Base-by-base conservation (phyloP, 106 monocot genomes). In the Phalaenopsis equestris region DNA sequence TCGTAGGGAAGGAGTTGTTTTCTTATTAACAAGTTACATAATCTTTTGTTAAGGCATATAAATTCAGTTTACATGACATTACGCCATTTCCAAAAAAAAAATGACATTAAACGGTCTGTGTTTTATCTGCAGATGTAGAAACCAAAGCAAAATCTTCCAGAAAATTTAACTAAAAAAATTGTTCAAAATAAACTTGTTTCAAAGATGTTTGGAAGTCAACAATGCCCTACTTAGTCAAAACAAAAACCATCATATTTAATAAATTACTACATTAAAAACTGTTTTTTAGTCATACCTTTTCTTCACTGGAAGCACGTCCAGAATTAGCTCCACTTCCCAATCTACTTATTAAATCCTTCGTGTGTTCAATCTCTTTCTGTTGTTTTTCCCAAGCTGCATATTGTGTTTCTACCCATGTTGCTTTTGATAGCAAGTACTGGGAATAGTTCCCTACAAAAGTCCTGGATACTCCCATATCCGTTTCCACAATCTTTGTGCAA, bases 281-380 rank as follows among this genome's bases (percentile, higher is more conserved):
- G 30, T 23, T 74, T 42, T 74, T 48, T 11, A 76, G 12, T 23
- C 49, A 38, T 85, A 94, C 99, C 91, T 99, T 99, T 83, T 91
- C 93, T 87, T 99, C 95, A 90, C 89, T 93, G 37, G 99, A 99
- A 55, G 99, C 99, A 78, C 99, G 95, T 6, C 99, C 99, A 80
- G 99, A 85, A 85, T 95, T 99, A 76, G 84, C 94, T 75, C 99
- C 99, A 68, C 92, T 92, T 61, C 99, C 93, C 77, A 95, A 86
- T 87, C 99, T 95, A 81, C 77, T 90, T 80, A 95, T 99, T 46
- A 99, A 83, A 24, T 93, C 99, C 77, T 90, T 99, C 56, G 90
- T 93, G 38, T 93, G 91, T 39, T 95, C 95, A 85, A 99, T 95
- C 80, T 93, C 99, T 79, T 99, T 99, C 79, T 99, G 94, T 45